Evolutionary conservation across 148 eudicot genomes (phyloP).

Genomic region (Suaeda aralocaspica): DNA sequence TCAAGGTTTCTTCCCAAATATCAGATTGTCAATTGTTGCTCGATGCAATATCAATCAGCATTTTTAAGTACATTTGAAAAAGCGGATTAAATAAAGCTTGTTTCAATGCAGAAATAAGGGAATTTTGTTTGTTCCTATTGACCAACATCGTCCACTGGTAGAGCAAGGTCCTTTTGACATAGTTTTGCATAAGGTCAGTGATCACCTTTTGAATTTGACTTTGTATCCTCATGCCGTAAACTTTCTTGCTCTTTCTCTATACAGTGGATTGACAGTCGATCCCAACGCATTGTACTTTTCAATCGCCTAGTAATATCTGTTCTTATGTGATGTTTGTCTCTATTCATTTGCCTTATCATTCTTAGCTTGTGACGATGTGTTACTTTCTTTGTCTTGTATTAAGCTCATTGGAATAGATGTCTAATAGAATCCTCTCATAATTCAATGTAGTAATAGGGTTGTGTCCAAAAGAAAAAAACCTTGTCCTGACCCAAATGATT

Average conservation of each 20-base stretch:
- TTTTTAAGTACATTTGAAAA: background rate
- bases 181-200: slow-evolving; percentile 59
- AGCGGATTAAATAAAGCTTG: slow-evolving; percentile 5
- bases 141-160: slow-evolving; percentile 45
- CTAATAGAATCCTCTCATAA: background rate
- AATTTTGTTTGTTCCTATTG: slow-evolving; percentile 56
- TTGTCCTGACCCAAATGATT: too few species aligned
- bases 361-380: background rate
- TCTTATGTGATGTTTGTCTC: background rate
- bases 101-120: slow-evolving; percentile 50
- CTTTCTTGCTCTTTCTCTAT: background rate
- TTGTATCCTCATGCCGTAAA: background rate
- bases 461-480: too few species aligned
- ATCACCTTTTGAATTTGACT: background rate
- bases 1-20: background rate
- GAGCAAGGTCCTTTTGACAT: slow-evolving; percentile 79
- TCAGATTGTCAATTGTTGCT: background rate
- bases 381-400: background rate
- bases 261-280: background rate
- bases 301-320: background rate
- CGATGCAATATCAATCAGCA: background rate
- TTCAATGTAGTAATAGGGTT: background rate
- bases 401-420: background rate
- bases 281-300: background rate
- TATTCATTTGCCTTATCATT: background rate